Base-by-base conservation (phyloP, 78 protist genomes). In the Monosiga brevicollis region DNA sequence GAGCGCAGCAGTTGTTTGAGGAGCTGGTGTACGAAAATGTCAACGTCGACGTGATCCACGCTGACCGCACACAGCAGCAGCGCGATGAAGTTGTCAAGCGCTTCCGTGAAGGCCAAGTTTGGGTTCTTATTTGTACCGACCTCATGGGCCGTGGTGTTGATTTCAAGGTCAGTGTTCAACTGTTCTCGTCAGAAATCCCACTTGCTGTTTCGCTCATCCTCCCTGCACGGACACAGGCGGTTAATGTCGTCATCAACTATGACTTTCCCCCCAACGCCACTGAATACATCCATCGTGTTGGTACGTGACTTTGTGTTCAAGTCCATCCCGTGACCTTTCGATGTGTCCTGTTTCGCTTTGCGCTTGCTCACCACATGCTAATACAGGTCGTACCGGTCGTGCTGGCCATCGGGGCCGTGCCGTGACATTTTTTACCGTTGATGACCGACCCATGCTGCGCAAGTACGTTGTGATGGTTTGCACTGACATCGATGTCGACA, bases 141-240 rank as follows among this genome's bases (percentile, higher is more conserved):
- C 84, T 96, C 37, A 79, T 97, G 82, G 94, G 95, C 22, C 90
- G 99, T n/a, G 99, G 99, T 41, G 90, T 97, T 89, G 99, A 97
- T 82, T 94, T 97, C 85, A 91, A n/a, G n/a, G n/a, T n/a, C n/a
- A n/a, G n/a, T 85, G 54, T 3, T n/a, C 42, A 74, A 11, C 77
- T 74, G 35, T 74, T 9, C n/a, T n/a, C n/a, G n/a, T n/a, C n/a
- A n/a, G n/a, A n/a, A n/a, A n/a, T n/a, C n/a, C n/a, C n/a, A n/a
- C n/a, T n/a, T n/a, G n/a, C n/a, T n/a, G n/a, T n/a, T n/a, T n/a
- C n/a, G n/a, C n/a, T n/a, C n/a, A n/a, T n/a, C n/a, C n/a, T 2
- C 26, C 35, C 41, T 37, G 79, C 38, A 10, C 35, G 41, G 6
- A 24, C 38, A 29, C 79, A 81, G 71, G 95, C 96, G 76, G 93